phyloP scores from a whole-genome alignment of 768 basidiomycete genomes.

The Podaxis sp. region DNA sequence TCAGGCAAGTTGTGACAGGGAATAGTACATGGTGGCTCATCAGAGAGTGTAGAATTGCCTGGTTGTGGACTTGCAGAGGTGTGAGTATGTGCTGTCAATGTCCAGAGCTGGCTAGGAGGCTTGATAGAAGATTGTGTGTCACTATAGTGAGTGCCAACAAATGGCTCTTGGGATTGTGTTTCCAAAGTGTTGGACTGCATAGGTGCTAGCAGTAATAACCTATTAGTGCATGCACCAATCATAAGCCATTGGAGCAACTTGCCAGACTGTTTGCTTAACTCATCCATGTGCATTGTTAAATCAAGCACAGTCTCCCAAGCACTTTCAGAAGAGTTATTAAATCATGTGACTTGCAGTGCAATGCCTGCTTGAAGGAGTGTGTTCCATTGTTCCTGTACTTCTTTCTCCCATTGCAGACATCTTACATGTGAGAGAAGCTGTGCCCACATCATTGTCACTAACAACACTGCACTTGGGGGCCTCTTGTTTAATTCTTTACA shows the following conservation, averaged over 20 bases:
- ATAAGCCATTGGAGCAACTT: background rate
- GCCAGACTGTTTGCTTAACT: background rate
- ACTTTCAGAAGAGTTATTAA: background rate
- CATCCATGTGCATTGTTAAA: background rate
- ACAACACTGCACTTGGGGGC: background rate
- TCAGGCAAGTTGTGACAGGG: background rate
- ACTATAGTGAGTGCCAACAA: no score
- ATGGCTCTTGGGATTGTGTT: no score
- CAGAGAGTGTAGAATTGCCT: no score
- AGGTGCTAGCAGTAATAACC: background rate
- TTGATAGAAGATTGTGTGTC: no score
- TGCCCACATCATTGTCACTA: background rate
- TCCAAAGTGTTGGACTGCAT: no score
- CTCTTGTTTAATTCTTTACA: background rate
- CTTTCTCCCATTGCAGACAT: background rate
- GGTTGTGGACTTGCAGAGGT: background rate
- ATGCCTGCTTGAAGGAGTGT: background rate
- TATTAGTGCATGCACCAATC: background rate
- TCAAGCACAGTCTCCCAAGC: background rate
- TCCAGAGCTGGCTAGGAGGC: no score
- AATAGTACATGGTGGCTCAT: no score
- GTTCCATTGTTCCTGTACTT: background rate
- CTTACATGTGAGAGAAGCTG: background rate
- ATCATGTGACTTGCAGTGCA: background rate
- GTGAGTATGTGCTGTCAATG: no score